Evolutionary conservation across 148 eudicot genomes (phyloP).

Genomic region (Fagopyrum esculentum): DNA sequence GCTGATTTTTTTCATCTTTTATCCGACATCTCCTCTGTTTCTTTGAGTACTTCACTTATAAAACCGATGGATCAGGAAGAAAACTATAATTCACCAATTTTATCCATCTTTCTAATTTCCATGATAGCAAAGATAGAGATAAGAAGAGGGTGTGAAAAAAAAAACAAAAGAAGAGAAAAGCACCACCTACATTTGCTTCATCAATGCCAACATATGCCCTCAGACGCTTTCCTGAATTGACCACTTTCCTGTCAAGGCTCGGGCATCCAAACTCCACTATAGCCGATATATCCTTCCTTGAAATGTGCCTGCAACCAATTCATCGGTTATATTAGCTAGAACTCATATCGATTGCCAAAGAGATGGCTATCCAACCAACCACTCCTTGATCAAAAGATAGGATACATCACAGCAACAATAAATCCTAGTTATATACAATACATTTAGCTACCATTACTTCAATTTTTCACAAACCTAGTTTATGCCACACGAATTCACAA

Average conservation of each 20-base stretch:
- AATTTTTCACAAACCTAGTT: not conserved
- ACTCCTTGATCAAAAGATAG: not conserved
- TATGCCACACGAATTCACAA: not conserved
- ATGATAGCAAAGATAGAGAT: no score
- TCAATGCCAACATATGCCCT: no score
- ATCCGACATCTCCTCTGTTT: not conserved
- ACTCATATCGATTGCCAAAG: not conserved
- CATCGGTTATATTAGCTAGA: not conserved
- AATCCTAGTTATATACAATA: not conserved
- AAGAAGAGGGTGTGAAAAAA: no score
- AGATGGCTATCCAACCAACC: not conserved
- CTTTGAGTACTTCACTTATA: not conserved
- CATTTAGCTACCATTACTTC: not conserved
- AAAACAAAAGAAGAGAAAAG: no score
- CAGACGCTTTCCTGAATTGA: no score
- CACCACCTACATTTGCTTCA: no score
- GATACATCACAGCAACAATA: slow-evolving; percentile 1
- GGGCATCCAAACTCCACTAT: no score
- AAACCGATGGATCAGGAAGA: not conserved
- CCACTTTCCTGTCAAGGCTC: no score
- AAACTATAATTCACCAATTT: no score
- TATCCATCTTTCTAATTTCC: no score
- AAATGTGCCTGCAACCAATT: no score
- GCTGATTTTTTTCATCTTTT: not conserved
- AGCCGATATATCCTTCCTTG: no score